These are phyloP conservation scores for Trichophyton simii DNA, from an alignment of 2,329 filamentous ascomycete species.

Conservation along the genomic window DNA sequence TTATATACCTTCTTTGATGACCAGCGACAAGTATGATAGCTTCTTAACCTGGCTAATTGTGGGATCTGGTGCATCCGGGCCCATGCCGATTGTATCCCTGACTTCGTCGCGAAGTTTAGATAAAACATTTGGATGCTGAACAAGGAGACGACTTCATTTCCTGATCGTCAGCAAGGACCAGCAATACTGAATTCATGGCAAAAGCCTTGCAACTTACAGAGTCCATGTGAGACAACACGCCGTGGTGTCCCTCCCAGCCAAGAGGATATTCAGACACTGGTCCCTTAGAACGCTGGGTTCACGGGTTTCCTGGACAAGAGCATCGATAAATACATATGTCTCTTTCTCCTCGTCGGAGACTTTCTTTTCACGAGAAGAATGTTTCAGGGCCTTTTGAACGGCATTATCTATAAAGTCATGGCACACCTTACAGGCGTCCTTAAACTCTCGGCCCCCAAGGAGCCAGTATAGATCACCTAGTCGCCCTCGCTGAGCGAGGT, in stretches of 20 bases:
- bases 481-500: constrained; percentile 18
- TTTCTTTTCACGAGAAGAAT: constrained; percentile 7
- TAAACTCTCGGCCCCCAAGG: constrained; percentile 20
- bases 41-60: constrained; percentile 13
- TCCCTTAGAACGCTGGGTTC: constrained; percentile 49
- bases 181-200: not conserved
- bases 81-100: constrained; percentile 6
- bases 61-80: constrained; percentile 11
- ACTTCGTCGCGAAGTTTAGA: constrained; percentile 15
- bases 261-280: constrained; percentile 54
- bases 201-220: constrained; percentile 21
- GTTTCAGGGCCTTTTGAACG: constrained; percentile 18
- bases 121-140: constrained; percentile 15
- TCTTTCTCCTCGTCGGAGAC: constrained; percentile 41
- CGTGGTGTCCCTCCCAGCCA: constrained; percentile 44
- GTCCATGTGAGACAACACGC: constrained; percentile 21
- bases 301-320: constrained; percentile 59
- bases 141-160: constrained; percentile 8
- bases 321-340: constrained; percentile 54
- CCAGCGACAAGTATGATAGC: constrained; percentile 24
- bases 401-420: constrained; percentile 16
- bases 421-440: constrained; percentile 18
- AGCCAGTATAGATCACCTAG: constrained; percentile 24
- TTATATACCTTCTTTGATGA: constrained; percentile 35
- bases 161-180: not conserved